Base-by-base conservation (phyloP, 1,284 basidiomycete genomes). In the Coniferiporia sulphurascens region DNA sequence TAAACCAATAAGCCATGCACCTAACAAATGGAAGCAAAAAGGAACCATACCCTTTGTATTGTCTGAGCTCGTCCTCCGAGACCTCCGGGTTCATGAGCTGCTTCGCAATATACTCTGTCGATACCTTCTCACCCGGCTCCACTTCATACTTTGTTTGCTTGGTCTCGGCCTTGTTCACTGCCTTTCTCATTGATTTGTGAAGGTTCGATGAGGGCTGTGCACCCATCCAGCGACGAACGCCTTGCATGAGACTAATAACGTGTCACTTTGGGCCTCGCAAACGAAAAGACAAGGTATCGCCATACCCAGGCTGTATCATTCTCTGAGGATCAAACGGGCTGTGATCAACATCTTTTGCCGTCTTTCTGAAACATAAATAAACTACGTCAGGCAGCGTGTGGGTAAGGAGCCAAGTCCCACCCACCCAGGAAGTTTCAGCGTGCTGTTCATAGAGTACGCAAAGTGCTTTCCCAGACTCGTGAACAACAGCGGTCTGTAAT, bases 391-490 rank as follows among this genome's bases (percentile, higher is more conserved):
- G n/a, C 58, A 52, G 61, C 53, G 46, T 15, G 34, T 43, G 10
- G 50, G 32, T 48, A 19, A n/a, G 56, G 35, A 48, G 19, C 38
- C 35, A 46, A 60, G 52, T 48, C 17, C 17, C 9, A 65, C 81
- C 57, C 64, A 89, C 90, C 89, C 91, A 48, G 88, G 88, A 1
- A 91, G 75, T 68, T 91, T 92, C 55, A 90, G 72, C 6, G 90
- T 93, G 65, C 87, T 90, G 64, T 91, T 92, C 88, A 94, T 93
- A 17, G 85, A 87, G 72, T 86, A 92, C 12, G 88, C 89, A 73
- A 93, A 93, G 69, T 93, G 91, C 69, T 91, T 91, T 17, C 86
- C 86, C 48, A 93, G 71, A 9, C 85, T 85, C 0, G 92, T 93
- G 72, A 92, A 92, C 48, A 93, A 69, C 60, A 89, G 74, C 4